These are phyloP conservation scores for Calonectria leucothoes DNA, from an alignment of 2,329 filamentous ascomycete species.

Conservation along the genomic window DNA sequence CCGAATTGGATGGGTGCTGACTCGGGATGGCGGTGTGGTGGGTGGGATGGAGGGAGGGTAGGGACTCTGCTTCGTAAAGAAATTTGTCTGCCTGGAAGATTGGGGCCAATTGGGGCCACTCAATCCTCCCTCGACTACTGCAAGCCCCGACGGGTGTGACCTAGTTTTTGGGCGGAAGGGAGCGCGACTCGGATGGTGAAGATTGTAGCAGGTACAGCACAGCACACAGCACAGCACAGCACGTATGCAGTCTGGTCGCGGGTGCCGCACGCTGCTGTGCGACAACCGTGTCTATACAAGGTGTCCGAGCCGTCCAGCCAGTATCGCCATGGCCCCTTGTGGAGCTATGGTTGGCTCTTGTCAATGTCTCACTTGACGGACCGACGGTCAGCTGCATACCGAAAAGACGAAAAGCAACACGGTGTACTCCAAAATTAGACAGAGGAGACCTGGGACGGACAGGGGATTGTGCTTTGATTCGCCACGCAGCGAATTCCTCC, in stretches of 20 bases:
- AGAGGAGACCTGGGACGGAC: conserved; percentile 22
- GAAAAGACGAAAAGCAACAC: conserved; percentile 26
- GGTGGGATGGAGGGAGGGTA: conserved; percentile 16
- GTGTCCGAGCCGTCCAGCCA: background rate
- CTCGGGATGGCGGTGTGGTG: conserved; percentile 31
- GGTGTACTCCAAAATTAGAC: conserved; percentile 34
- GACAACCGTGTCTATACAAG: background rate
- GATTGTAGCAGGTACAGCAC: background rate
- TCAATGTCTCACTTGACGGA: conserved; percentile 22
- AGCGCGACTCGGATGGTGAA: conserved; percentile 1
- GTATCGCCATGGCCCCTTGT: background rate
- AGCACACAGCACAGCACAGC: no score
- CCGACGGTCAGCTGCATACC: conserved; percentile 33
- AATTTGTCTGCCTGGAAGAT: conserved; percentile 41
- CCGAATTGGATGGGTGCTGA: conserved; percentile 24
- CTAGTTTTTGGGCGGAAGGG: conserved; percentile 12
- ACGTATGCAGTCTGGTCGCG: conserved; percentile 1
- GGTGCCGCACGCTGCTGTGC: conserved; percentile 1
- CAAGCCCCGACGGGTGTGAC: conserved; percentile 32
- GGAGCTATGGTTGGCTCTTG: conserved; percentile 12
- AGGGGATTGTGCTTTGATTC: conserved; percentile 20
- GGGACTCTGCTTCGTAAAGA: conserved; percentile 9
- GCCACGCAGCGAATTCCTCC: conserved; percentile 23
- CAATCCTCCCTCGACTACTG: conserved; percentile 31
- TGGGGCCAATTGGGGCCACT: conserved; percentile 23